Evolutionary conservation across 2,329 filamentous ascomycete species (phyloP).

Genomic region (Beauveria australis): DNA sequence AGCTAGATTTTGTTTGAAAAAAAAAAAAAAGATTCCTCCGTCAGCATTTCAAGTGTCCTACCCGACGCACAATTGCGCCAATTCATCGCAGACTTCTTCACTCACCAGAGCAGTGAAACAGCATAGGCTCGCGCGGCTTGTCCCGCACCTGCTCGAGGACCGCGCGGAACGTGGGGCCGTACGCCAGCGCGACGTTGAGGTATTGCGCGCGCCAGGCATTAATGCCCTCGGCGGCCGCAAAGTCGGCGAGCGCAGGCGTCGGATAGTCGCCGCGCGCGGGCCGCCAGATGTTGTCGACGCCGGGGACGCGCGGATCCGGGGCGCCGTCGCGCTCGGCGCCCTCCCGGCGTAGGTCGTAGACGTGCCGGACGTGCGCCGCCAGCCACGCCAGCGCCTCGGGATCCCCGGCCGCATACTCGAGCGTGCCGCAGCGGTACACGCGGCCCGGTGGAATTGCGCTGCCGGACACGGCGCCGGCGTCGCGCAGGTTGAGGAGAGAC

Average conservation of each 20-base stretch:
- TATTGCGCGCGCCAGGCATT: slow-evolving; percentile 39
- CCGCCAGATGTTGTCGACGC: slow-evolving; percentile 39
- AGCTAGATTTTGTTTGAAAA: slow-evolving; percentile 33
- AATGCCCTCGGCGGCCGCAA: slow-evolving; percentile 37
- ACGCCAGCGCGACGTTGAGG: slow-evolving; percentile 35
- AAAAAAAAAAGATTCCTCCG: not conserved
- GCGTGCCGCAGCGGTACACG: slow-evolving; percentile 39
- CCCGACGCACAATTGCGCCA: too few relatives aligned
- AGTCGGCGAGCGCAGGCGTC: slow-evolving; percentile 30
- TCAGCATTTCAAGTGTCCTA: not conserved
- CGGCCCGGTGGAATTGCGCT: slow-evolving; percentile 32
- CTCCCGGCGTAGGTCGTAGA: slow-evolving; percentile 45
- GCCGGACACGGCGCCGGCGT: slow-evolving; percentile 37
- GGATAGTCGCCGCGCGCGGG: slow-evolving; percentile 26
- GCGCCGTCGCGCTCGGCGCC: slow-evolving; percentile 30
- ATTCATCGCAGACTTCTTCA: not conserved
- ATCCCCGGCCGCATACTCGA: slow-evolving; percentile 24
- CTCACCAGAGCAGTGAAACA: slow-evolving; percentile 49
- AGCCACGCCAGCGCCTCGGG: slow-evolving; percentile 28
- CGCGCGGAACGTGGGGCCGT: slow-evolving; percentile 32
- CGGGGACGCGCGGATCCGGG: slow-evolving; percentile 37
- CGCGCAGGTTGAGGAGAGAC: slow-evolving; percentile 44
- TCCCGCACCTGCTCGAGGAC: slow-evolving; percentile 43
- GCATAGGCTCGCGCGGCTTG: slow-evolving; percentile 32
- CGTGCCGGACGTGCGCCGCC: slow-evolving; percentile 28